Evolutionary conservation across 352 stramenopile species (phyloP), one percentile per base, ranked within the genome.

Genomic region (Lagenidium sp.): DNA sequence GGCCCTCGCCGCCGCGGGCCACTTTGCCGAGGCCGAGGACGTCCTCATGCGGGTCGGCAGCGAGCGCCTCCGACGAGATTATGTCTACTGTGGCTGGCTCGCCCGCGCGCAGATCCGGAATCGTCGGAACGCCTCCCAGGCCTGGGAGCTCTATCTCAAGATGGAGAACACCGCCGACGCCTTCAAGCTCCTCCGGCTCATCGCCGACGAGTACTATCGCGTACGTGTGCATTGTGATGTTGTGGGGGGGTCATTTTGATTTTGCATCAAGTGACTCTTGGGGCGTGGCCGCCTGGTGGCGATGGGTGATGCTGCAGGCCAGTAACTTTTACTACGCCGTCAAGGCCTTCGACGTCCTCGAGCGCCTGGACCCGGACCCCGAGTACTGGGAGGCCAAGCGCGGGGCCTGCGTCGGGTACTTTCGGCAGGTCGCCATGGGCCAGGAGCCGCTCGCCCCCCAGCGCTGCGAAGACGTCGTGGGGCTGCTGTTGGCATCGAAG

Each of bases 301-400:
- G n/a, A n/a, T n/a, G n/a, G n/a, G n/a, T n/a, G n/a, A n/a, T n/a
- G n/a, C n/a, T n/a, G n/a, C n/a, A n/a, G 36, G 29, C 43, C 32
- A 48, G 66, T n/a, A 50, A 82, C 15, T 89, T 68, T 34, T 89
- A 63, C 40, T 77, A 69, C 28, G 64, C 73, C 0, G 71, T 58
- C 18, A 87, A 86, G 35, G 72, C 75, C 5, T 90, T 90, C 30
- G 72, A 85, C 36, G 73, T 87, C 28, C 62, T 90, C 11, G 72
- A 87, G 36, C 63, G 68, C 7, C 35, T 86, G n/a, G 74, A 86
- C 35, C 56, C 72, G 6, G 70, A 86, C 15, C 71, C 72, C 1
- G 70, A 87, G 54, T 74, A 81, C 44, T 90, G 77, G 74, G 74
- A 87, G 47, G 77, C 60, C 4, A 90, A 90, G 47, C 72, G 71